Conservation (phyloP, 345 rosid genomes). For the Corymbia maculata region DNA sequence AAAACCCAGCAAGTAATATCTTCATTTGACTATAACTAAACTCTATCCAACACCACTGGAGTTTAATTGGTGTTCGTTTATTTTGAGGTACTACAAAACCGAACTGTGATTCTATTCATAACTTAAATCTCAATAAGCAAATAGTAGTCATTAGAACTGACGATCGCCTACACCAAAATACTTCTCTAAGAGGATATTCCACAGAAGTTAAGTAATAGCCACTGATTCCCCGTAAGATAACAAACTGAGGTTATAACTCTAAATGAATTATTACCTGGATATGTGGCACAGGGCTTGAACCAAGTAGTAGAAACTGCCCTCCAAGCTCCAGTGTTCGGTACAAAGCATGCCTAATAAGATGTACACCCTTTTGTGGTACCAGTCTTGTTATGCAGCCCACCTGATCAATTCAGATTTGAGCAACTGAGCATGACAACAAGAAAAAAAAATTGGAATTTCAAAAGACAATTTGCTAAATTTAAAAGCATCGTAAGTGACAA, state of each 20-base stretch:
- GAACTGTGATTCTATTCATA: background rate
- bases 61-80: background rate
- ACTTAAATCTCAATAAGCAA: background rate
- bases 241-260: background rate
- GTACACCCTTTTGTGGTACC: slow-evolving; percentile 97
- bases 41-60: background rate
- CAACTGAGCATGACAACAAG: background rate
- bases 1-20: background rate
- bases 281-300: slow-evolving; percentile 90
- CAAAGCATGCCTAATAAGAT: slow-evolving; percentile 93
- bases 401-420: slow-evolving; percentile 17
- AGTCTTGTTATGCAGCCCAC: slow-evolving; percentile 95
- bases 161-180: background rate
- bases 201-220: background rate
- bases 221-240: background rate
- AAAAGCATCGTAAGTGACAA: background rate
- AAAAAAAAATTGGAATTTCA: background rate
- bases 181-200: background rate
- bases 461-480: background rate
- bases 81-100: background rate
- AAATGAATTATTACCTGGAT: slow-evolving; percentile 49
- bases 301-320: slow-evolving; percentile 92
- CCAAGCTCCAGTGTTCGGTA: slow-evolving; percentile 89
- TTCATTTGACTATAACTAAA: background rate
- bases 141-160: background rate